phyloP scores from a whole-genome alignment of 345 rosid genomes.

The Euphorbia tirucalli region DNA sequence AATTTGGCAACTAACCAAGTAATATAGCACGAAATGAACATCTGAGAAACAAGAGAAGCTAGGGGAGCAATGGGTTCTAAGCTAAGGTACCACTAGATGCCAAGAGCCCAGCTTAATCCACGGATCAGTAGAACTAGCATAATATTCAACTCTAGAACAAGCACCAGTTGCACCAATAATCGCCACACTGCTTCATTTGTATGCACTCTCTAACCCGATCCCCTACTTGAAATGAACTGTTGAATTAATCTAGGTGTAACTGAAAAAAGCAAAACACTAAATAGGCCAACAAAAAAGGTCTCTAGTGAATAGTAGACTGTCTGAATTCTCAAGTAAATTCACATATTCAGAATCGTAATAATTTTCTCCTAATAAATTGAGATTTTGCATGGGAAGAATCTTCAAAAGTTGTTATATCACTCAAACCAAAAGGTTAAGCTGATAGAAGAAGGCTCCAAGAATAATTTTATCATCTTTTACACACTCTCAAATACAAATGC shows the following conservation, averaged over 20 bases:
- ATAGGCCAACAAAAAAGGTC: not conserved
- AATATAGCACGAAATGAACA: slow-evolving; percentile 4
- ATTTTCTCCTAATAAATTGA: too few species aligned
- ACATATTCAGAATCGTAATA: not conserved
- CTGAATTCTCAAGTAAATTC: not conserved
- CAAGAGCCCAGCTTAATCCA: not conserved
- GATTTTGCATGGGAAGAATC: too few species aligned
- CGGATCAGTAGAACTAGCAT: too few species aligned
- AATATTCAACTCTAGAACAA: too few species aligned
- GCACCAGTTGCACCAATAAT: too few species aligned
- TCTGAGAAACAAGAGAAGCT: not conserved
- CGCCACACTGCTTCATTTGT: not conserved
- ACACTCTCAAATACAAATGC: too few species aligned
- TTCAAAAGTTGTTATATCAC: too few species aligned
- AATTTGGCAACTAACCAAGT: slow-evolving; percentile 1
- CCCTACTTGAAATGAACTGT: not conserved
- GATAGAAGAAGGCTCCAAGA: too few species aligned
- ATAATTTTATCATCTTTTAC: too few species aligned
- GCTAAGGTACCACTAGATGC: not conserved
- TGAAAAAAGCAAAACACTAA: not conserved
- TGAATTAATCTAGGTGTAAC: not conserved
- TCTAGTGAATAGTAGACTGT: not conserved
- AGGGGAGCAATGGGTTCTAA: not conserved
- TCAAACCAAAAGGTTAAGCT: too few species aligned
- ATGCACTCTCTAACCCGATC: not conserved